These are phyloP conservation scores for Rosa persica DNA, from an alignment of 306 rosid species.

Conservation along the genomic window DNA sequence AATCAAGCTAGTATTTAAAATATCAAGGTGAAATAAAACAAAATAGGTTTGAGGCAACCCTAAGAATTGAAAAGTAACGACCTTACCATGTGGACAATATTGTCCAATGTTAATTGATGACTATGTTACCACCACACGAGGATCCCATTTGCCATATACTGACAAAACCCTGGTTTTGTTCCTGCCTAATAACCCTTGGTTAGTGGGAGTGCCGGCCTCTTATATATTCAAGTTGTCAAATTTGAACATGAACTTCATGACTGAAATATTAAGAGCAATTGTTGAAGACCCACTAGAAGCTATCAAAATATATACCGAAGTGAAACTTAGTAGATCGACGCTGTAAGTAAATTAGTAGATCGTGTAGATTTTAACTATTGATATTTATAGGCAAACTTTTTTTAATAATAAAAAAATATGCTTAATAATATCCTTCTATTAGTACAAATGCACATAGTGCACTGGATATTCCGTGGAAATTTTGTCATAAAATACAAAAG, in stretches of 20 bases:
- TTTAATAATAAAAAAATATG: too few relatives aligned
- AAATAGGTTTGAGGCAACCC: background rate
- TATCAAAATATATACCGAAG: background rate
- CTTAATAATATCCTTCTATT: too few relatives aligned
- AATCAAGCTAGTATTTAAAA: background rate
- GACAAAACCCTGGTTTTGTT: background rate
- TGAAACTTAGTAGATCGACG: too few relatives aligned
- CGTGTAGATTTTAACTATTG: too few relatives aligned
- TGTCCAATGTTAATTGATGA: constrained; percentile 9
- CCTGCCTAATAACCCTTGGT: background rate
- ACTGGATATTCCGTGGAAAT: too few relatives aligned
- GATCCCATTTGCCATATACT: background rate
- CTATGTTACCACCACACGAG: constrained; percentile 3
- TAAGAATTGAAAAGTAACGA: constrained; percentile 13
- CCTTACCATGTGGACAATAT: constrained; percentile 26
- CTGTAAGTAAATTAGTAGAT: too few relatives aligned
- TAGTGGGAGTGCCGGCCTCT: constrained; percentile 6
- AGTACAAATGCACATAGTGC: too few relatives aligned
- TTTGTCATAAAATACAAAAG: background rate
- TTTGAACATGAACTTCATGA: background rate
- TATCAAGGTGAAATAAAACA: background rate
- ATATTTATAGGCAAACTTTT: too few relatives aligned
- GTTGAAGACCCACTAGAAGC: constrained; percentile 9
- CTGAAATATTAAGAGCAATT: background rate
- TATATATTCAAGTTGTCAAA: background rate